Base-by-base conservation (phyloP, 164 flowering plant species). In the Annona squamosa region DNA sequence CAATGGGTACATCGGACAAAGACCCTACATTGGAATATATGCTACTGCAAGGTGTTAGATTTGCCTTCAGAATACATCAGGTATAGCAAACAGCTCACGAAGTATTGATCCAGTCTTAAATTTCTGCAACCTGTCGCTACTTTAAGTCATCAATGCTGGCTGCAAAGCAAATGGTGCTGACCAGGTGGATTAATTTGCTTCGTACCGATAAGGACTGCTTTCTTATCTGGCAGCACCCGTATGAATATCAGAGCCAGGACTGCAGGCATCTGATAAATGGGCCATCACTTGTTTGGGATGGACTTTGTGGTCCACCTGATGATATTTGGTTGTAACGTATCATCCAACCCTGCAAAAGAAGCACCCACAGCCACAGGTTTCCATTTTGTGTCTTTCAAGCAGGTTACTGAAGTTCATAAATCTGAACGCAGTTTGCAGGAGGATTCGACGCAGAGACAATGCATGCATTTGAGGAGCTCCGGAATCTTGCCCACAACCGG, bases 21-120 rank as follows among this genome's bases (percentile, higher is more conserved):
- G 97, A 91, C 72, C 86, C 90, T 46, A 86, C 90, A 19, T 76
- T 86, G 84, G 95, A 91, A 72, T 90, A 91, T 70, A 89, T 92
- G 91, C 85, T 91, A 5, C 95, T 94, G 69, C 94, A 91, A 77
- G 99, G 97, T 80, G 99, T 92, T 67, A 85, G 97, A 81, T 94
- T 92, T 86, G 99, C 99, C 73, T 94, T 92, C 86, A 83, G 98
- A 78, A 87, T 94, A 64, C 99, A 94, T 81, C 98, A 94, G 99
- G 97, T 92, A 73, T 10, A 4, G 3, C 69, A 62, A 74, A 41
- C 42, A 64, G 43, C 46, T 52, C 13, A 12, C 9, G 3, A 10
- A 10, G 13, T 16, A 12, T 52, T 52, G 13, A 52, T 52, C 13
- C 13, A 10, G 13, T 52, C 17, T 52, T 52, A 52, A 52, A 52